These are phyloP conservation scores for Lepiota subincarnata DNA, from an alignment of 768 basidiomycete genomes.

Conservation along the genomic window DNA sequence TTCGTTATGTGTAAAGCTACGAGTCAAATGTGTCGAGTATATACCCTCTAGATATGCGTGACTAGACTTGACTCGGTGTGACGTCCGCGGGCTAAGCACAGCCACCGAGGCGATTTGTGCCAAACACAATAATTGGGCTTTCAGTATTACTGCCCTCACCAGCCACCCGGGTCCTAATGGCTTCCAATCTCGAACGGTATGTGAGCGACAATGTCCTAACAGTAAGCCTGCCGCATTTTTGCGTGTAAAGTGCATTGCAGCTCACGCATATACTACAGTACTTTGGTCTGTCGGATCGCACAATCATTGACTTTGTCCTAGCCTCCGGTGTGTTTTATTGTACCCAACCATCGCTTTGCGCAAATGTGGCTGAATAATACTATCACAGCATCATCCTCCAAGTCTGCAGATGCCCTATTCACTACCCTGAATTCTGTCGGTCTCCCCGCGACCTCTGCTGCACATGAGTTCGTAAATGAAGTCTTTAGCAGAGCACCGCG, in stretches of 20 bases:
- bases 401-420: constrained; percentile 77
- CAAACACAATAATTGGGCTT: neutral
- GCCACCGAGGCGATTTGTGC: constrained; percentile 4
- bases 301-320: constrained; percentile 82
- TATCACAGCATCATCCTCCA: constrained; percentile 71
- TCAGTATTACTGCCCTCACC: neutral
- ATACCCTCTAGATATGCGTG: neutral
- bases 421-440: constrained; percentile 70
- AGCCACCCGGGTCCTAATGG: constrained; percentile 1
- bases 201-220: constrained; percentile 75
- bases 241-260: neutral
- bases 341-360: neutral
- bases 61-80: too few species aligned
- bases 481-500: constrained; percentile 77
- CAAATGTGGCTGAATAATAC: neutral
- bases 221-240: constrained; percentile 34
- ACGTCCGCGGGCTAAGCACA: neutral
- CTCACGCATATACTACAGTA: constrained; percentile 41
- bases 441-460: constrained; percentile 74
- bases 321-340: constrained; percentile 62
- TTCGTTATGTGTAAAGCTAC: neutral
- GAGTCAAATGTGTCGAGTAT: neutral
- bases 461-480: constrained; percentile 75
- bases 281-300: constrained; percentile 80
- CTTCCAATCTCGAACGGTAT: constrained; percentile 52